Base-by-base conservation (phyloP, 208 protist genomes). In the Sergeia podlipaevii region DNA sequence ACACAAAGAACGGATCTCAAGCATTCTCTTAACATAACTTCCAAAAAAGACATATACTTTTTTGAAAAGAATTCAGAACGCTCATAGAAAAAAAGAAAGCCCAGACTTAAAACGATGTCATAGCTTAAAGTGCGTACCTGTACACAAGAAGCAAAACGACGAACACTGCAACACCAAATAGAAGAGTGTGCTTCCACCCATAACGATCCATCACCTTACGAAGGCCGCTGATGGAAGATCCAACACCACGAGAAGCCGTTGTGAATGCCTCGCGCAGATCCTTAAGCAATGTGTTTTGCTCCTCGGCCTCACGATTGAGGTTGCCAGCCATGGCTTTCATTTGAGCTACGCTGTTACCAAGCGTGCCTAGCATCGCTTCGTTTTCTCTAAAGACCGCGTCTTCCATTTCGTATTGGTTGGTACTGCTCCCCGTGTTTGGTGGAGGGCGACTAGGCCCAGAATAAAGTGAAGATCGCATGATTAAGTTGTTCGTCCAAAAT, bases 381-480 rank as follows among this genome's bases (percentile, higher is more conserved):
- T 93, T 93, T 62, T 93, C 86, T 4, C 63, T 55, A 27, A 80
- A 63, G 1, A 86, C 62, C 39, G 85, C 74, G 20, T 93, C 80
- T 49, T 93, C 78, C 70, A 90, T 77, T 13, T 77, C 65, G 10
- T 64, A 57, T 21, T 49, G 57, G 44, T 44, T 66, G 3, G 60
- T 11, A 3, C 15, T 28, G 11, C 10, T 47, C 2, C 43, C 8
- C 0, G 53, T 53, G 23, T 43, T 24, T 17, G 37, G 38, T 2
- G 38, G 6, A 33, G 7, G 18, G 24, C 8, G 18, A 4, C 15
- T 38, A 6, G 27, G 23, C 20, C 36, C 38, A 36, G 23, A 17
- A 21, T 85, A 92, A 4, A 92, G 67, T 10, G 74, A 72, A 0
- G 85, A 92, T 18, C 78, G 77, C 85, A 92, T 92, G n/a, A n/a